phyloP scores from a whole-genome alignment of 1,284 basidiomycete species.

The Chiua sp. region DNA sequence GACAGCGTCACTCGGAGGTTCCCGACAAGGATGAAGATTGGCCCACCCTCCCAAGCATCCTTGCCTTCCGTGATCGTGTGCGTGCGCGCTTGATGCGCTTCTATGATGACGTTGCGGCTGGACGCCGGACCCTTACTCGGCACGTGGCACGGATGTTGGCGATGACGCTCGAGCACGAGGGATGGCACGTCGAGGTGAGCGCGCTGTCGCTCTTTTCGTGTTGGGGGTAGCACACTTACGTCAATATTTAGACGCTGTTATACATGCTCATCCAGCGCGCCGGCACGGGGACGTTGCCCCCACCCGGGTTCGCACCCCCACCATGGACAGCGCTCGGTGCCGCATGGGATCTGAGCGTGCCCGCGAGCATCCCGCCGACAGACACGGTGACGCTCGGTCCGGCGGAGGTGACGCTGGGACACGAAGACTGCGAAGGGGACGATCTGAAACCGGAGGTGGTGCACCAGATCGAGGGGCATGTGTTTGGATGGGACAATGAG shows the following conservation, averaged over 20 bases:
- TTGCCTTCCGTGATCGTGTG: slow-evolving; percentile 81
- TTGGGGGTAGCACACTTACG: no score
- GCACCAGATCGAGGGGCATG: slow-evolving; percentile 55
- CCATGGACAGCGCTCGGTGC: slow-evolving; percentile 69
- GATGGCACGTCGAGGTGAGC: slow-evolving; percentile 75
- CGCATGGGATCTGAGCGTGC: no score
- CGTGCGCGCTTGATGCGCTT: slow-evolving; percentile 60
- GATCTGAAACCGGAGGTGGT: slow-evolving; percentile 81
- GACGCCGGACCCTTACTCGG: no score
- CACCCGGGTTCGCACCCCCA: slow-evolving; percentile 76
- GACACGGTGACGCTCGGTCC: slow-evolving; percentile 64
- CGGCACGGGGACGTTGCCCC: slow-evolving; percentile 79
- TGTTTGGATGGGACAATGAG: slow-evolving; percentile 98
- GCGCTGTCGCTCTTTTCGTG: slow-evolving; percentile 2
- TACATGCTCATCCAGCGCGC: slow-evolving; percentile 93
- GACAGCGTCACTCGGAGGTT: slow-evolving; percentile 83
- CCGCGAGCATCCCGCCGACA: slow-evolving; percentile 44
- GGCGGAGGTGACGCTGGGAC: no score
- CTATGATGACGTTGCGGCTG: no score
- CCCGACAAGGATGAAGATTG: slow-evolving; percentile 84
- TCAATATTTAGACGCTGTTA: slow-evolving; percentile 69
- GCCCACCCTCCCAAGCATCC: slow-evolving; percentile 78
- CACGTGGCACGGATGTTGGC: slow-evolving; percentile 64
- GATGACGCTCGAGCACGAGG: slow-evolving; percentile 93
- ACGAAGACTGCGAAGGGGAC: slow-evolving; percentile 54